Evolutionary conservation across 768 basidiomycete species (phyloP), one percentile per base, ranked within the genome.

Genomic region (Pholiota conissans): DNA sequence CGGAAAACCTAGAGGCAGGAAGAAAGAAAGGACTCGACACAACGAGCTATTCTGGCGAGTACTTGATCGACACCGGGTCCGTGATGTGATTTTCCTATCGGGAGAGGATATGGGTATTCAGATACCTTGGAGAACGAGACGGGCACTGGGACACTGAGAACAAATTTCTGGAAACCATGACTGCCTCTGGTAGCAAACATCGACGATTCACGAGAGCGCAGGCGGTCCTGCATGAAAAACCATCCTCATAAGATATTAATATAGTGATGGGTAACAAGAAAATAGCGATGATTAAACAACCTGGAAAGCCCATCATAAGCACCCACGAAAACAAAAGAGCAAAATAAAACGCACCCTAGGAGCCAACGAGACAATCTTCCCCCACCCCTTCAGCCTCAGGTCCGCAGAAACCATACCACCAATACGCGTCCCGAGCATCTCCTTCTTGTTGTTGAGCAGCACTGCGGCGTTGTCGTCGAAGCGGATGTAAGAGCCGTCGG

Each of bases 381-480:
- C 87, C 95, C 95, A 98, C 0, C 94, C 93, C 69, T 92, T 89
- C 81, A 91, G 81, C 60, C 93, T 79, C 70, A 98, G 70, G 65
- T 97, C 95, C 0, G 91, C 90, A 59, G 91, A 94, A 45, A 98
- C 95, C 42, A 95, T 87, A 0, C 95, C 95, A 65, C 91, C 90
- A 54, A 98, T 93, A 67, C 96, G 86, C 49, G 95, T 97, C 18
- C 95, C 95, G 57, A 98, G 69, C 90, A 98, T 93, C 74, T 96
- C 93, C 56, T 87, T 84, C 77, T 98, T 98, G 78, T 93, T 93
- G 73, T 98, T 98, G 56, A 98, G 72, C 32, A 98, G 74, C 5
- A 98, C 94, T 8, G 87, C 93, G 0, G 96, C 96, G 67, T 98
- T 98, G 80, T 98, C 96, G 74, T 98, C 96, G 73, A 98, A 98